A percentile compares a stretch with the other conserved stretches of the same genome.
Conservation (phyloP, 805 yeast species). For the Kazachstania viticola region DNA sequence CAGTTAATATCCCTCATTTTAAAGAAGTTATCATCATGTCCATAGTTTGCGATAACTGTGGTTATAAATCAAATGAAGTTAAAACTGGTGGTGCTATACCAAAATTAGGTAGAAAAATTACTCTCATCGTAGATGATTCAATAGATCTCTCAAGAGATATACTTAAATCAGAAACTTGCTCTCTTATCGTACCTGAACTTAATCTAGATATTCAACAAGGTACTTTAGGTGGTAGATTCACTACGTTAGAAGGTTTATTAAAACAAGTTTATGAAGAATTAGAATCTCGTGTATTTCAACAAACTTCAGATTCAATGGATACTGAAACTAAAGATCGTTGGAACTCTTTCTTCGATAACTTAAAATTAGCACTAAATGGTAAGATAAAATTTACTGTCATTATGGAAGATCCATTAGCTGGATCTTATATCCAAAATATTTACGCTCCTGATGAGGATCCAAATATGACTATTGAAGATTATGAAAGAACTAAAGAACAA, state of each 20-base stretch:
- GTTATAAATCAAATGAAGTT: constrained; percentile 93
- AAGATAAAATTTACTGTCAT: constrained; percentile 68
- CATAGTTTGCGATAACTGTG: constrained; percentile 84
- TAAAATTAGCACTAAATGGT: constrained; percentile 75
- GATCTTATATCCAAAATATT: constrained; percentile 93
- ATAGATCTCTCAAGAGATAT: constrained; percentile 91
- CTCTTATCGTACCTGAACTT: constrained; percentile 74
- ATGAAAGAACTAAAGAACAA: constrained; percentile 77
- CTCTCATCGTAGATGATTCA: constrained; percentile 63
- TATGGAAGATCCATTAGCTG: constrained; percentile 92
- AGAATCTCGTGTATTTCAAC: constrained; percentile 69
- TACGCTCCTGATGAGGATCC: constrained; percentile 98
- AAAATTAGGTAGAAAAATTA: constrained; percentile 62
- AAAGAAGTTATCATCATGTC: constrained; percentile 96
- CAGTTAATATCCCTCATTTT: constrained; percentile 94
- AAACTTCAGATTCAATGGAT: constrained; percentile 88
- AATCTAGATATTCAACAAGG: constrained; percentile 88
- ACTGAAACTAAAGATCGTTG: constrained; percentile 66
- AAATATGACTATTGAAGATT: constrained; percentile 83
- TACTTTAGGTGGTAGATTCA: constrained; percentile 94
- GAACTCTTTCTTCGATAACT: constrained; percentile 61
- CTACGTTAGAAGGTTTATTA: constrained; percentile 89
- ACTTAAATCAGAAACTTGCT: constrained; percentile 88
- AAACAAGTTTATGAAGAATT: constrained; percentile 85
- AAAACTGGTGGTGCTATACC: constrained; percentile 98